These are phyloP conservation scores for Usnea hakonensis DNA, from an alignment of 495 filamentous ascomycete genomes.

Conservation along the genomic window DNA sequence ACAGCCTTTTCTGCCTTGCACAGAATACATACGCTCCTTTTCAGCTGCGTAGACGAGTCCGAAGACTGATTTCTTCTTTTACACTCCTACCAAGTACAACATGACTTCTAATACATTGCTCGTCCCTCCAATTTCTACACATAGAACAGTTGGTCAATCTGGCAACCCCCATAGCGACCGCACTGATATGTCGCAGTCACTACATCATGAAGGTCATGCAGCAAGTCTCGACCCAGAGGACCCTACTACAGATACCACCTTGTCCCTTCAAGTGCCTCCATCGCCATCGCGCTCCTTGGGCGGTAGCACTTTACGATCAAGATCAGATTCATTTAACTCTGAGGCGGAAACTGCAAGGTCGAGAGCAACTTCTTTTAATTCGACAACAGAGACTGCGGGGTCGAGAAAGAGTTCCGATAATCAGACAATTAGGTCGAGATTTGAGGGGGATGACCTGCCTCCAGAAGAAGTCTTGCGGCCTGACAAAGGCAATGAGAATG, in stretches of 20 bases:
- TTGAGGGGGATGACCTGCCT: constrained; percentile 37
- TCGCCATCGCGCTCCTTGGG: constrained; percentile 40
- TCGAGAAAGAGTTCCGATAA: constrained; percentile 40
- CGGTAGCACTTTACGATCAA: constrained; percentile 44
- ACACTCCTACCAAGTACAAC: neutral
- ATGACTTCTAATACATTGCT: constrained; percentile 25
- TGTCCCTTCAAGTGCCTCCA: constrained; percentile 23
- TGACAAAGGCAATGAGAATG: constrained; percentile 54
- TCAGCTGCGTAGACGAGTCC: neutral
- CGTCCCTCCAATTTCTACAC: constrained; percentile 21
- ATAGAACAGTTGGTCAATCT: constrained; percentile 18
- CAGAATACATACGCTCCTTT: neutral
- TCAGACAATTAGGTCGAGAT: constrained; percentile 25
- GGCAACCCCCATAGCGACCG: neutral
- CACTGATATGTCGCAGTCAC: constrained; percentile 20
- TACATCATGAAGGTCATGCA: constrained; percentile 5
- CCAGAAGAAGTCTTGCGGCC: constrained; percentile 54
- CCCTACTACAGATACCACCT: constrained; percentile 11
- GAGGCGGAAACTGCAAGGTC: constrained; percentile 32
- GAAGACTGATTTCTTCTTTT: neutral
- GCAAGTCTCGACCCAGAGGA: constrained; percentile 14
- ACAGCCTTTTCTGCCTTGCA: neutral
- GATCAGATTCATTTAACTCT: constrained; percentile 41
- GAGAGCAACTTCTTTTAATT: constrained; percentile 42
- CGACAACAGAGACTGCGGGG: constrained; percentile 35